phyloP scores from a whole-genome alignment of 108 stramenopile species.

The Chaetoceros tenuissimus region DNA sequence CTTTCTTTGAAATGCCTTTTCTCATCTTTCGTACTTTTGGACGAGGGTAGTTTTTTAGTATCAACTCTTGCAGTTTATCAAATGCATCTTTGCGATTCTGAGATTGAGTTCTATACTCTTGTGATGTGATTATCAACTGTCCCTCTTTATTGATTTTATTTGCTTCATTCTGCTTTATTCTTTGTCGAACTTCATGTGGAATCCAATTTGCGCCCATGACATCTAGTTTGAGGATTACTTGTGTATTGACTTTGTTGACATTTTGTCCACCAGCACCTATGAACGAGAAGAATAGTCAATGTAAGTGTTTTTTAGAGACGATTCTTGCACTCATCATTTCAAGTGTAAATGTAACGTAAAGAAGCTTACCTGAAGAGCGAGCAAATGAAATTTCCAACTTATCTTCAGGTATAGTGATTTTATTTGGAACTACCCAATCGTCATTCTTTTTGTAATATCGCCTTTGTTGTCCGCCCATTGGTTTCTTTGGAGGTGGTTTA shows the following conservation, averaged over 20 bases:
- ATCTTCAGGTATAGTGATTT: conserved; percentile 59
- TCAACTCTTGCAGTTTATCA: conserved; percentile 57
- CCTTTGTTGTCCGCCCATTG: too few species aligned
- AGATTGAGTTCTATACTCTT: conserved; percentile 84
- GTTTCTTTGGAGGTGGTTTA: too few species aligned
- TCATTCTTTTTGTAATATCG: too few species aligned
- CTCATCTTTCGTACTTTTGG: conserved; percentile 69
- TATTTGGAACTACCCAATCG: conserved; percentile 56
- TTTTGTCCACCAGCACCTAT: conserved; percentile 94
- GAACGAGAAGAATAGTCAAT: too few species aligned
- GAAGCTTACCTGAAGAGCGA: conserved; percentile 40
- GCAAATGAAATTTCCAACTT: conserved; percentile 37
- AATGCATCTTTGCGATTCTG: conserved; percentile 74
- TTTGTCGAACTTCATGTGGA: conserved; percentile 66
- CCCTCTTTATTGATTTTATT: conserved; percentile 83
- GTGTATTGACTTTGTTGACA: conserved; percentile 91
- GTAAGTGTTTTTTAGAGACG: too few species aligned
- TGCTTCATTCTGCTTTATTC: conserved; percentile 58
- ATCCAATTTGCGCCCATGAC: conserved; percentile 66
- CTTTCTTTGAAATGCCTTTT: conserved; percentile 41
- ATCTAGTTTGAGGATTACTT: conserved; percentile 82
- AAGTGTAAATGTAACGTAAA: too few species aligned
- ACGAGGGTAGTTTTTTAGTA: conserved; percentile 53
- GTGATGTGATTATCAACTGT: conserved; percentile 49
- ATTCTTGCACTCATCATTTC: too few species aligned